A percentile compares a stretch with the other conserved stretches of the same genome.
Conservation (phyloP, 805 yeast genomes). For the Komagataella phaffii region DNA sequence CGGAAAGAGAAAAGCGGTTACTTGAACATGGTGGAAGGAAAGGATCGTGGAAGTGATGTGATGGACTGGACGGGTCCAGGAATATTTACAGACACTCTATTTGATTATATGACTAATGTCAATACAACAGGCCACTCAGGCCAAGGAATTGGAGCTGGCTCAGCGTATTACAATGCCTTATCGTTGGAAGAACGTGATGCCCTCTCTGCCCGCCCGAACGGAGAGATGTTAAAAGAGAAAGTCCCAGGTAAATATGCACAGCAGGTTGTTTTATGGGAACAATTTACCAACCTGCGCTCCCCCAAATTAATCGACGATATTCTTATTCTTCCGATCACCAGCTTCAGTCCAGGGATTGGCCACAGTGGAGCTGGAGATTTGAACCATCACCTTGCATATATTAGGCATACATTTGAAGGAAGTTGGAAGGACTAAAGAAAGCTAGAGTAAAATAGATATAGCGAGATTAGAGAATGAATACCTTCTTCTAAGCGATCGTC, state of each 20-base stretch:
- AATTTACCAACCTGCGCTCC: constrained; percentile 43
- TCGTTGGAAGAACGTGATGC: not conserved
- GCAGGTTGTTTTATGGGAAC: constrained; percentile 38
- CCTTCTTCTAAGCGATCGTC: no score
- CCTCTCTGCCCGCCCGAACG: not conserved
- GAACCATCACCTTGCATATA: constrained; percentile 38
- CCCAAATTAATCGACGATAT: constrained; percentile 57
- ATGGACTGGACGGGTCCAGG: constrained; percentile 98
- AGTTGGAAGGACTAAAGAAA: constrained; percentile 32
- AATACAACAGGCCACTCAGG: constrained; percentile 18
- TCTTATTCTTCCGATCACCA: constrained; percentile 56
- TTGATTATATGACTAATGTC: constrained; percentile 64
- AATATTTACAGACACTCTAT: constrained; percentile 78
- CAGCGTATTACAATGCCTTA: constrained; percentile 7
- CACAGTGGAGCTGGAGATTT: constrained; percentile 47
- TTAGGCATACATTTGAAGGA: constrained; percentile 51
- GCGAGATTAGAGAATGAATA: no score
- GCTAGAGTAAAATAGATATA: constrained; percentile 5
- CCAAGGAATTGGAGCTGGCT: constrained; percentile 20
- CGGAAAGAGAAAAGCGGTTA: constrained; percentile 32
- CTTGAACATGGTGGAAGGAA: constrained; percentile 35
- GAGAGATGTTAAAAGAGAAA: not conserved
- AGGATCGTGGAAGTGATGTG: constrained; percentile 60
- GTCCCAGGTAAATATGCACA: constrained; percentile 1
- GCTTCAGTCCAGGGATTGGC: constrained; percentile 55